Base-by-base conservation (phyloP, 805 yeast genomes). In the Cyberlindnera japonica region DNA sequence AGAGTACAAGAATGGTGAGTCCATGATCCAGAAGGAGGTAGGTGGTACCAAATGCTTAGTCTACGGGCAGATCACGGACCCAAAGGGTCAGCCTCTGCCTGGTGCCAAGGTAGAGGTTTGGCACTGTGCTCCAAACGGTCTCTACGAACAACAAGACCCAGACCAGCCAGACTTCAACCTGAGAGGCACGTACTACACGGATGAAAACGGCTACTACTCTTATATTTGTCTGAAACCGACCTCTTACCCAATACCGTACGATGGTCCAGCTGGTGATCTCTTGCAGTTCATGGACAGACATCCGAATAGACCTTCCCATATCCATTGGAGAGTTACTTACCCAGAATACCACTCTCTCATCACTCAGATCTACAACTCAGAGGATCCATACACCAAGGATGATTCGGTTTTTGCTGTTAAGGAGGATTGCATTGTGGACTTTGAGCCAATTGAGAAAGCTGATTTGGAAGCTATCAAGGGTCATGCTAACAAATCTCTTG, bases 341-440 rank as follows among this genome's bases (percentile, higher is more conserved):
- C 57, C 61, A 11, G 52, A 50, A 6, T 63, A 46, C 44, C 62
- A 61, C 36, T 42, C 54, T 24, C 53, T 63, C 39, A 55, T 63
- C 27, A 63, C 68, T 8, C 63, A 60, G 32, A 51, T 63, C 10
- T 64, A 63, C 44, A 53, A 58, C 40, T 45, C 52, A 10, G 62
- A 53, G 18, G 61, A 59, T 32, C 59, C 57, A 13, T 60, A 57
- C 39, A 58, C 55, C 34, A 50, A 54, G 34, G 57, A 56, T 33
- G 68, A 63, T 38, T 54, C 68, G 19, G 67, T 63, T 6, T 63
- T 63, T 46, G 68, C 63, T 5, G 68, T 63, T 24, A 63, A 63
- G 35, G 35, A 53, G 14, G 59, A 57, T 35, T 54, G 56, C 24
- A 43, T 61, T 17, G 54, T 61, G 19, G 45, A 51, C 21, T 60